Evolutionary conservation across 169 alveolate species (phyloP).

Genomic region (Plasmodium knowlesi): DNA sequence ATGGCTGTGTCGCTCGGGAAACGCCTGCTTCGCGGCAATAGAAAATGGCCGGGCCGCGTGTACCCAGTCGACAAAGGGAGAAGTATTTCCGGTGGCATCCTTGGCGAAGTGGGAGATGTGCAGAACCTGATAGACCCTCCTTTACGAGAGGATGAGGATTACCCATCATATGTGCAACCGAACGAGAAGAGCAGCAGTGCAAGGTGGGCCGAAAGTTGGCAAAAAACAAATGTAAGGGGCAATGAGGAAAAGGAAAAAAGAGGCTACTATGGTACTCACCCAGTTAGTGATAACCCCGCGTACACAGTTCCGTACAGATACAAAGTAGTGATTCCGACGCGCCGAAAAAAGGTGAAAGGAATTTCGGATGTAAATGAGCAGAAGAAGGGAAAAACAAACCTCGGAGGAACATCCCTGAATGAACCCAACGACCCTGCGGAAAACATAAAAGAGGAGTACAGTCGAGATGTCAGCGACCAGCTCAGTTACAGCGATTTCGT

Average conservation of each 20-base stretch:
- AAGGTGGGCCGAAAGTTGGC: constrained; percentile 42
- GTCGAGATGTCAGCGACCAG: constrained; percentile 77
- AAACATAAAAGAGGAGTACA: constrained; percentile 77
- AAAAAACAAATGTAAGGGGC: background rate
- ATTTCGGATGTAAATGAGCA: background rate
- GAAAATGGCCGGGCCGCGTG: background rate
- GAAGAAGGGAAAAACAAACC: background rate
- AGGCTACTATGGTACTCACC: background rate
- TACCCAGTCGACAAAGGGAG: background rate
- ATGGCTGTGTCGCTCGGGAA: constrained; percentile 11
- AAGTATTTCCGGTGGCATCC: background rate
- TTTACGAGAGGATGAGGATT: constrained; percentile 8
- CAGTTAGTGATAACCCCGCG: constrained; percentile 57
- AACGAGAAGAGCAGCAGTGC: background rate
- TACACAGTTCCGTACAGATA: constrained; percentile 71
- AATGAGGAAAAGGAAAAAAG: background rate
- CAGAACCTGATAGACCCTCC: constrained; percentile 43
- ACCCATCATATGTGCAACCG: constrained; percentile 70
- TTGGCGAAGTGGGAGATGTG: background rate
- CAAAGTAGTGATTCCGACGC: constrained; percentile 41
- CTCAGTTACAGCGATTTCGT: constrained; percentile 80
- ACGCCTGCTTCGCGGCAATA: constrained; percentile 2
- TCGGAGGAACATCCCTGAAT: background rate
- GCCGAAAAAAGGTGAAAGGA: background rate
- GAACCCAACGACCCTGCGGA: background rate